Evolutionary conservation across 1,284 basidiomycete genomes (phyloP).

Genomic region (Malassezia caprae): DNA sequence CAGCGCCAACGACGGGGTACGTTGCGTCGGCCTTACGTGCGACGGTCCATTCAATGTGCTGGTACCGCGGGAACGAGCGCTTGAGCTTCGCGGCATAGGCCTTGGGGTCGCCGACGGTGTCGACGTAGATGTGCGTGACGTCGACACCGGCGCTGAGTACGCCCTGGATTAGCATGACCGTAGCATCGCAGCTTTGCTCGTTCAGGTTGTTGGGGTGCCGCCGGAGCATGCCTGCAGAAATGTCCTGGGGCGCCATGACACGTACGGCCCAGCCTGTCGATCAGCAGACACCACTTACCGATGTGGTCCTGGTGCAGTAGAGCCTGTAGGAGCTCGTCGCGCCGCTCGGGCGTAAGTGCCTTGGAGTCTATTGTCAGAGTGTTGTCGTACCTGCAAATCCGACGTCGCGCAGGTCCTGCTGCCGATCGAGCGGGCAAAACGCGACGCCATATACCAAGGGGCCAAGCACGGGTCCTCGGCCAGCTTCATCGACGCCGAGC

Average conservation of each 20-base stretch:
- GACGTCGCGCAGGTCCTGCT: slow-evolving; percentile 62
- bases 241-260: slow-evolving; percentile 74
- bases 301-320: slow-evolving; percentile 27
- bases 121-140: slow-evolving; percentile 81
- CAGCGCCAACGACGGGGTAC: slow-evolving; percentile 92
- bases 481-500: slow-evolving; percentile 90
- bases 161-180: slow-evolving; percentile 72
- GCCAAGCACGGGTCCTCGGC: slow-evolving; percentile 76
- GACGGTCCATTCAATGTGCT: slow-evolving; percentile 63
- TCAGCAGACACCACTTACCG: neutral
- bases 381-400: slow-evolving; percentile 69
- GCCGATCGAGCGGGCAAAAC: slow-evolving; percentile 74
- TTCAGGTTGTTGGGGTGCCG: slow-evolving; percentile 79
- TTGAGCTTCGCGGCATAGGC: slow-evolving; percentile 58
- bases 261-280: slow-evolving; percentile 64
- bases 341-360: slow-evolving; percentile 60
- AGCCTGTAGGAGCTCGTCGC: slow-evolving; percentile 43
- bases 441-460: slow-evolving; percentile 92
- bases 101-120: slow-evolving; percentile 79
- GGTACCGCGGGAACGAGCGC: slow-evolving; percentile 30
- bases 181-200: slow-evolving; percentile 82
- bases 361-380: slow-evolving; percentile 66
- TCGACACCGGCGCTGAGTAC: slow-evolving; percentile 69
- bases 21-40: slow-evolving; percentile 85
- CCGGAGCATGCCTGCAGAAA: slow-evolving; percentile 81